Base-by-base conservation (phyloP, 2,329 filamentous ascomycete genomes). In the Calonectria honghensis region DNA sequence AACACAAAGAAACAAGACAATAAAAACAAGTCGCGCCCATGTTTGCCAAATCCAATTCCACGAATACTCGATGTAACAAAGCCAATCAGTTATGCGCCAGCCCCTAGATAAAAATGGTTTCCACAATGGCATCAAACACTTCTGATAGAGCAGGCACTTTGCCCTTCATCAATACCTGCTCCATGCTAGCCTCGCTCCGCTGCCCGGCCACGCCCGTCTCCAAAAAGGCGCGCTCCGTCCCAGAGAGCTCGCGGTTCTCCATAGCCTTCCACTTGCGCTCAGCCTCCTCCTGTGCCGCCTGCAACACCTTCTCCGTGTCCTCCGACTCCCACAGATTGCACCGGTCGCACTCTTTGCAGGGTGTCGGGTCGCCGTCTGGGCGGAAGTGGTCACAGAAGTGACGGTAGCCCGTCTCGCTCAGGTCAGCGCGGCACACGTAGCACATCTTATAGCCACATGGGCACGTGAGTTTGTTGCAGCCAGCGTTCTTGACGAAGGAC, bases 351-450 rank as follows among this genome's bases (percentile, higher is more conserved):
- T 97, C 92, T 1, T 84, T 89, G 83, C 97, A 99, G 18, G 89
- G 88, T 18, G 91, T 90, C 27, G 89, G 88, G 64, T 96, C 95
- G 0, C 94, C 95, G 75, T 94, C 91, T 13, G 95, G 93, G 11
- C 97, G 91, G 84, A 98, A 98, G 85, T 98, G 97, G 83, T 98
- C 94, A 84, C 97, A 99, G 82, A 98, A 99, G 85, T 99, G 97
- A 50, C 92, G 90, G 84, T 99, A 98, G 0, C 96, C 96, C 83
- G 96, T 93, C 65, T 91, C 87, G 71, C 89, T 87, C 61, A 94
- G 91, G 80, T 95, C 93, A 79, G 93, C 93, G 51, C 97, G 94
- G 85, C 97, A 99, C 61, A 98, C 92, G 82, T 99, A 99, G 84
- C 97, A 99, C 96, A 98, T 98, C 79, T 94, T 94, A 86, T 98